phyloP scores from a whole-genome alignment of 192 early-diverging fungal genomes.

The Rhizoclosmatium globosum region DNA sequence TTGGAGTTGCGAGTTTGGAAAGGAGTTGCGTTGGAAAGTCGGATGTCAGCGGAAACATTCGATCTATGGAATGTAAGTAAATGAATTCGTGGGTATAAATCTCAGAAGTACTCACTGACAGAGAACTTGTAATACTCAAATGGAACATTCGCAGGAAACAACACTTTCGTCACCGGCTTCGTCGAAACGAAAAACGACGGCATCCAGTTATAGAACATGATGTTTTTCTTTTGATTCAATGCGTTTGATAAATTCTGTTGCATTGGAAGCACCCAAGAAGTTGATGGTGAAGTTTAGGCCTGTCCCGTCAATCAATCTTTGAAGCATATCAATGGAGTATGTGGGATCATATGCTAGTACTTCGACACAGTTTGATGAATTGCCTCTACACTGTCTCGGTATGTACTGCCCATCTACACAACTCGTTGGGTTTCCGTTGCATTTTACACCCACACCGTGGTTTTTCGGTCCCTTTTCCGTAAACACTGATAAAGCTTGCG shows the following conservation, averaged over 20 bases:
- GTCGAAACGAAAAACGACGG: conserved; percentile 23
- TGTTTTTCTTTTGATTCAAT: conserved; percentile 10
- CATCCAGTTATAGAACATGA: conserved; percentile 38
- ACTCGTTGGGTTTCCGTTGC: neutral
- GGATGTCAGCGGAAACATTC: neutral
- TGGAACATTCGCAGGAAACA: conserved; percentile 22
- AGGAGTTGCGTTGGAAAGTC: conserved; percentile 22
- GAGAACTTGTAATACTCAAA: neutral
- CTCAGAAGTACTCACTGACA: neutral
- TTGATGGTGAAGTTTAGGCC: conserved; percentile 2
- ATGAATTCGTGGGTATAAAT: neutral
- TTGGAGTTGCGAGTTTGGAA: conserved; percentile 16
- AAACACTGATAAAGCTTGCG: neutral
- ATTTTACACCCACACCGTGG: too few relatives aligned
- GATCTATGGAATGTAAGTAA: neutral
- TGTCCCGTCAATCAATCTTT: neutral
- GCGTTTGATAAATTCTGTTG: neutral
- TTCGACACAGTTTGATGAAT: neutral
- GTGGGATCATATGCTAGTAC: neutral
- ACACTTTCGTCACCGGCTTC: conserved; percentile 18
- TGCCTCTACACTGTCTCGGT: too few relatives aligned
- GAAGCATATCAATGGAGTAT: neutral
- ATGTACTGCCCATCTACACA: neutral
- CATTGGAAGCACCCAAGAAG: neutral
- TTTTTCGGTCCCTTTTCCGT: neutral